Evolutionary conservation across 2,329 filamentous ascomycete genomes (phyloP).

Genomic region (Zalaria sp.): DNA sequence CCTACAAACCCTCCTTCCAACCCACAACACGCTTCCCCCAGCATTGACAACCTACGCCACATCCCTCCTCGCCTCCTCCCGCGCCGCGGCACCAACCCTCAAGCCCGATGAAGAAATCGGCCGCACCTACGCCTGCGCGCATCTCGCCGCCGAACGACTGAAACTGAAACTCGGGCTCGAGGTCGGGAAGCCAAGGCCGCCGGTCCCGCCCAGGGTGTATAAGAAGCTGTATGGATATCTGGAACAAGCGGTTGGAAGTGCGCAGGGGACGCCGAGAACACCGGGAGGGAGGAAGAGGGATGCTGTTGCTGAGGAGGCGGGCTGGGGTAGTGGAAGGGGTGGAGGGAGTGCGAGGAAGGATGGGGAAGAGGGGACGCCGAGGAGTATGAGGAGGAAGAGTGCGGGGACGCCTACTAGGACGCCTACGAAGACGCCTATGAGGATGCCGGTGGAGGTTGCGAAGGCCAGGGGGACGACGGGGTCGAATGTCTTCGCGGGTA

Average conservation of each 20-base stretch:
- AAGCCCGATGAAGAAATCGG: constrained; percentile 80
- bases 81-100: constrained; percentile 59
- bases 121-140: constrained; percentile 69
- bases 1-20: constrained; percentile 60
- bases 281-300: constrained; percentile 9
- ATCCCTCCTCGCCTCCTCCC: constrained; percentile 67
- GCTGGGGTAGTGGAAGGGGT: not conserved
- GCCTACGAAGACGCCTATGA: not conserved
- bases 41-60: constrained; percentile 58
- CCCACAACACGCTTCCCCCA: constrained; percentile 52
- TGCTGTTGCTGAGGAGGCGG: constrained; percentile 2
- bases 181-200: constrained; percentile 58
- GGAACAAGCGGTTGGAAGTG: constrained; percentile 47
- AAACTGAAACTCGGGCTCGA: constrained; percentile 67
- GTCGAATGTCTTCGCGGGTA: not conserved
- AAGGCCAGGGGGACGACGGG: too few species aligned
- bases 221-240: constrained; percentile 72
- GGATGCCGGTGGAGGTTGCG: too few species aligned
- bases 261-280: constrained; percentile 22
- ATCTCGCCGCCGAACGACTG: constrained; percentile 80
- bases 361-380: constrained; percentile 1
- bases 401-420: constrained; percentile 2
- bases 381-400: not conserved
- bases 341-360: constrained; percentile 1
- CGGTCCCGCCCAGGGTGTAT: constrained; percentile 68